Evolutionary conservation across 495 filamentous ascomycete species (phyloP).

Genomic region (Hypomontagnella submonticulosa): DNA sequence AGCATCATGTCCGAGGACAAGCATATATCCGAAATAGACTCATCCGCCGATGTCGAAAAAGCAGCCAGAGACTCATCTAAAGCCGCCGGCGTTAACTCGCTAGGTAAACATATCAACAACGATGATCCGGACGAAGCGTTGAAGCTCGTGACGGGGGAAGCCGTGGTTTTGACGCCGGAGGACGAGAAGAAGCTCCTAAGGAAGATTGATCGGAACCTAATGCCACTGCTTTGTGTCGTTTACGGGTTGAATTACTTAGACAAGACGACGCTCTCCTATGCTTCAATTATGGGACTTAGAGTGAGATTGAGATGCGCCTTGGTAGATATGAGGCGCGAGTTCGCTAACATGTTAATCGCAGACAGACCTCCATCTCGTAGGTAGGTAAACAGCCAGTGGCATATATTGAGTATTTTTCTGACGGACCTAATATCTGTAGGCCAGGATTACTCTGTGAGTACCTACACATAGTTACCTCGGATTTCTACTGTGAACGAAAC

Average conservation of each 20-base stretch:
- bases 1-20: slow-evolving; percentile 34
- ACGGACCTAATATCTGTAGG: slow-evolving; percentile 17
- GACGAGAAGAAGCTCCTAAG: slow-evolving; percentile 60
- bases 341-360: slow-evolving; percentile 6
- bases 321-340: slow-evolving; percentile 51
- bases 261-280: slow-evolving; percentile 73
- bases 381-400: slow-evolving; percentile 10
- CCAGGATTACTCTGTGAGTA: slow-evolving; percentile 44
- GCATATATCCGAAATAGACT: slow-evolving; percentile 2
- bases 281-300: slow-evolving; percentile 70
- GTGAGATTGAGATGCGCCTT: slow-evolving; percentile 47
- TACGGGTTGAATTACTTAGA: slow-evolving; percentile 75
- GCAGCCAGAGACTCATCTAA: slow-evolving; percentile 18
- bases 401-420: not conserved
- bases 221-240: slow-evolving; percentile 69
- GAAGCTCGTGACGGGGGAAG: slow-evolving; percentile 47
- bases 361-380: slow-evolving; percentile 44
- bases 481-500: slow-evolving; percentile 1
- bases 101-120: slow-evolving; percentile 36
- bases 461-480: not conserved
- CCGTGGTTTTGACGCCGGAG: slow-evolving; percentile 49
- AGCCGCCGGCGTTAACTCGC: slow-evolving; percentile 4
- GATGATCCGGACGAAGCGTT: slow-evolving; percentile 48
- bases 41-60: slow-evolving; percentile 37
- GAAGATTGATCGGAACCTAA: slow-evolving; percentile 70